A percentile compares a stretch with the other conserved stretches of the same genome.
phyloP scores from a whole-genome alignment of 2,329 filamentous ascomycete genomes.

The Pseudogymnoascus sp. region DNA sequence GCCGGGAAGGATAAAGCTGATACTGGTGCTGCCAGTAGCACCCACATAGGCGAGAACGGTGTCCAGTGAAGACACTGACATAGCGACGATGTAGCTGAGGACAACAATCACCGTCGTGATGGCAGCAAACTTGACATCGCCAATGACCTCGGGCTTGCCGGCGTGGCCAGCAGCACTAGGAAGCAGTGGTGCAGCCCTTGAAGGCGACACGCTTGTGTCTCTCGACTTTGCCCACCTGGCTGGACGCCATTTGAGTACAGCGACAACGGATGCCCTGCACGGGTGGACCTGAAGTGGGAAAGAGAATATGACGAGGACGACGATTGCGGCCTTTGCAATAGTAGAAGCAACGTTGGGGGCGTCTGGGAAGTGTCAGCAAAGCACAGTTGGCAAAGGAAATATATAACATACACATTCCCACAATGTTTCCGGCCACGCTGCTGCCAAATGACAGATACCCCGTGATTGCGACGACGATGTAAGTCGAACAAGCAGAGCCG shows the following conservation, averaged over 20 bases:
- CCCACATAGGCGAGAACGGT: conserved; percentile 92
- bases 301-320: conserved; percentile 91
- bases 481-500: conserved; percentile 77
- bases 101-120: conserved; percentile 83
- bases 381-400: background rate
- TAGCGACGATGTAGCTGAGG: conserved; percentile 75
- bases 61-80: conserved; percentile 84
- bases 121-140: conserved; percentile 78
- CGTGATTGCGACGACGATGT: conserved; percentile 86
- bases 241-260: conserved; percentile 88
- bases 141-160: conserved; percentile 56
- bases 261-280: conserved; percentile 89
- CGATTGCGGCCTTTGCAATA: conserved; percentile 89
- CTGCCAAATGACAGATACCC: conserved; percentile 95
- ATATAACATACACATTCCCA: conserved; percentile 68
- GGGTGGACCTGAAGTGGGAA: conserved; percentile 94
- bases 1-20: conserved; percentile 92
- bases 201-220: conserved; percentile 29
- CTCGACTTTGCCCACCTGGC: conserved; percentile 31
- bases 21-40: conserved; percentile 86
- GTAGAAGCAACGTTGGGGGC: conserved; percentile 69
- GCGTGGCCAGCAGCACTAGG: conserved; percentile 31
- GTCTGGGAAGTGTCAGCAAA: conserved; percentile 10
- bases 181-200: conserved; percentile 33
- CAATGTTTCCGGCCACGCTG: conserved; percentile 82